Base-by-base conservation (phyloP, 1,139 yeast genomes). In the Nadsonia starkeyi-henricii region DNA sequence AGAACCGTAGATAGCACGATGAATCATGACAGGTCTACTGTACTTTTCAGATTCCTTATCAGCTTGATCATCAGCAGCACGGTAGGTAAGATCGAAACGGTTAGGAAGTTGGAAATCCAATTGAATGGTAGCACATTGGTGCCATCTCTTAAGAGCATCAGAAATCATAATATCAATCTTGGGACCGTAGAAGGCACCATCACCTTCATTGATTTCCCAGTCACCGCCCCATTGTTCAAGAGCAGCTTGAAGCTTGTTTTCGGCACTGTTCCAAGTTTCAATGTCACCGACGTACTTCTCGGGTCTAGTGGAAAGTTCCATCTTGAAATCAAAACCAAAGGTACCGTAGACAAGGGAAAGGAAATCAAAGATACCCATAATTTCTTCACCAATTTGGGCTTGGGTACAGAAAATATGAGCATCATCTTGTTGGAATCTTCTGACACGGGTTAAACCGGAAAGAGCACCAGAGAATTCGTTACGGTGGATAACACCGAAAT, bases 101-200 rank as follows among this genome's bases (percentile, higher is more conserved):
- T 76, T 74, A 50, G 98, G 98, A 59, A 91, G 75, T 72, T 91
- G 97, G 86, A 89, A 91, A 69, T 91, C 98, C 64, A 91, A 77
- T 72, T 91, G 98, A 61, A 91, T 85, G 49, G 98, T 91, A 49
- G 97, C 98, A 70, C 96, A 88, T 72, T 91, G 98, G 73, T 85
- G 93, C 85, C 93, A 85, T 74, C 95, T 84, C 60, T 79, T 80
- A 65, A 85, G 77, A 41, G 95, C 93, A 66, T 91, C 98, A 55
- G 88, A 79, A 61, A 91, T 81, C 78, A 82, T 79, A 60, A 91
- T 82, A 70, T 91, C 98, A 62, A 91, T 91, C 76, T 91, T 91
- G 60, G 98, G 98, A 52, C 98, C 98, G 67, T 91, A 91, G 73
- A 91, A 91, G 42, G 98, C 98, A 66, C 98, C 98, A 65, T 91